These are phyloP conservation scores for Diaporthe helianthi DNA, from an alignment of 2,329 filamentous ascomycete genomes.

Conservation along the genomic window DNA sequence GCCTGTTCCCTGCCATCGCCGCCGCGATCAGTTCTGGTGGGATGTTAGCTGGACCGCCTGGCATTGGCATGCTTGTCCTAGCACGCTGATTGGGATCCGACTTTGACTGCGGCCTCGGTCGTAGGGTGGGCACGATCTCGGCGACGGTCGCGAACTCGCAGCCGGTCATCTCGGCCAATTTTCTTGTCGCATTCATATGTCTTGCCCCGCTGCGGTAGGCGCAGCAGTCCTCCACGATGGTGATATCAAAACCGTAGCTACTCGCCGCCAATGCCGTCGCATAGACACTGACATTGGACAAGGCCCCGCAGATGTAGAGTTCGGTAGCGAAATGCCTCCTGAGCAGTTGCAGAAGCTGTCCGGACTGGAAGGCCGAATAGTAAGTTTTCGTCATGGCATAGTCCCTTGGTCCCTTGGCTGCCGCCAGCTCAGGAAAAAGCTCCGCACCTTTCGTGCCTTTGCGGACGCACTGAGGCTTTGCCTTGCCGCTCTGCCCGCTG, in stretches of 20 bases:
- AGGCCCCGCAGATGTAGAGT: slow-evolving; percentile 84
- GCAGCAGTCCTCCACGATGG: slow-evolving; percentile 86
- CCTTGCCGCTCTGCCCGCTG: slow-evolving; percentile 34
- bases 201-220: slow-evolving; percentile 76
- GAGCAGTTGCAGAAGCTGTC: slow-evolving; percentile 75
- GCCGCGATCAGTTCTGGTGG: slow-evolving; percentile 32
- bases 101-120: slow-evolving; percentile 26
- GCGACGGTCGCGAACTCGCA: slow-evolving; percentile 68
- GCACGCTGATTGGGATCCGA: slow-evolving; percentile 36
- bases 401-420: slow-evolving; percentile 56
- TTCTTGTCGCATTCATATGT: slow-evolving; percentile 73
- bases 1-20: slow-evolving; percentile 29
- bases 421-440: slow-evolving; percentile 51
- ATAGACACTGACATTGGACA: slow-evolving; percentile 88
- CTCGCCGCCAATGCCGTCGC: slow-evolving; percentile 92
- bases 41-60: slow-evolving; percentile 34
- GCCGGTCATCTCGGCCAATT: slow-evolving; percentile 77
- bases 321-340: slow-evolving; percentile 89
- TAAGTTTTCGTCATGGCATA: slow-evolving; percentile 71
- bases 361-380: slow-evolving; percentile 87
- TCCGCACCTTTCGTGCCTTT: slow-evolving; percentile 54
- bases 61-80: slow-evolving; percentile 33
- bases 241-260: slow-evolving; percentile 85
- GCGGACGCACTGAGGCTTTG: slow-evolving; percentile 52
- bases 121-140: slow-evolving; percentile 55